Base-by-base conservation (phyloP, 1,284 basidiomycete genomes). In the Ceratorhiza oryzae-sativae region DNA sequence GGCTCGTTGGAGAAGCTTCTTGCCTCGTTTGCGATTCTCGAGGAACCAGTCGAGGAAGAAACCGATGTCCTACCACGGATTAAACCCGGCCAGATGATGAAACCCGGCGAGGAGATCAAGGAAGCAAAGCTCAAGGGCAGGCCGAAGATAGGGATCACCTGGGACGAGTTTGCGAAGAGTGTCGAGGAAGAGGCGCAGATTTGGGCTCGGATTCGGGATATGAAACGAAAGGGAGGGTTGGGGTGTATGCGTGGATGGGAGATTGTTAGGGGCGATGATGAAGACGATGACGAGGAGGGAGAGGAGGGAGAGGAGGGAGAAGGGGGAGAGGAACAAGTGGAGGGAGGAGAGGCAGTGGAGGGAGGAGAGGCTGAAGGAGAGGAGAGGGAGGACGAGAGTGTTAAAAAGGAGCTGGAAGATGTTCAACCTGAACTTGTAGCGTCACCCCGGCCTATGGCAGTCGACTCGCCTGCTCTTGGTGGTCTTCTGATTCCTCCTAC, bases 261-360 rank as follows among this genome's bases (percentile, higher is more conserved):
- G 59, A 89, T 89, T 78, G 81, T 97, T 18, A 84, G 88, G 72
- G 84, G 81, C n/a, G 90, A 97, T 79, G 97, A 94, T 89, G 92
- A 93, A 73, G 84, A 83, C 42, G 82, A 88, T 45, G 86, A 85
- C 45, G 84, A 85, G 30, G 81, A 80, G 61, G 78, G 80, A 34
- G 75, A 80, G 61, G 78, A 80, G 36, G 75, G 80, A 18, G 74
- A 87, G 80, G 82, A 81, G 34, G 81, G 80, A 71, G 90, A 89
- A 72, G 90, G 91, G 60, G 87, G 85, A 77, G 49, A 25, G 85
- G 86, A 84, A 90, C 46, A 75, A 92, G 75, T 86, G 88, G 71
- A 84, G 91, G 80, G 85, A 85, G 56, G 91, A 89, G 0, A 83
- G 91, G 80, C 85, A 85, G 56, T 91, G 89, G 0, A 83, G 89